These are phyloP conservation scores for Taphrina betulina DNA, from an alignment of 1,139 yeast species.

Conservation along the genomic window DNA sequence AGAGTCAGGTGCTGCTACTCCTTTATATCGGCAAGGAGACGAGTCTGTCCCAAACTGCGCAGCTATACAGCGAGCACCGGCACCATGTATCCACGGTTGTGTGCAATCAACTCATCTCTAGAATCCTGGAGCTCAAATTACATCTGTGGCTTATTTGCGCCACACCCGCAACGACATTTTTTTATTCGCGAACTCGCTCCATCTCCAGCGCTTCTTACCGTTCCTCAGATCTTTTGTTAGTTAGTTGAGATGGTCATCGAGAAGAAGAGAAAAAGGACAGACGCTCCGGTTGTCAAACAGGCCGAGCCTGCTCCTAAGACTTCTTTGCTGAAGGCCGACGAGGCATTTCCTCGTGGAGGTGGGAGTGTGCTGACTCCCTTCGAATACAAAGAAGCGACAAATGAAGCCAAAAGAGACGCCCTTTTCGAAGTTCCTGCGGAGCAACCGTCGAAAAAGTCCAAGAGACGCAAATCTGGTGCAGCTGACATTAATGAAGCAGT, in stretches of 20 bases:
- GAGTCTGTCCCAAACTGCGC: too few relatives aligned
- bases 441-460: conserved; percentile 9
- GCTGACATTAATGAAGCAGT: conserved; percentile 37
- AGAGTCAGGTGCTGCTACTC: too few relatives aligned
- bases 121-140: too few relatives aligned
- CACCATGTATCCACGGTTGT: too few relatives aligned
- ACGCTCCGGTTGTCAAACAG: neutral
- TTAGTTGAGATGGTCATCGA: conserved; percentile 21
- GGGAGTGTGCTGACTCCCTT: conserved; percentile 70
- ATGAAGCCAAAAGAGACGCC: conserved; percentile 87
- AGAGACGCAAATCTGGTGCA: conserved; percentile 23
- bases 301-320: neutral
- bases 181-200: too few relatives aligned
- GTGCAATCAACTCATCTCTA: too few relatives aligned
- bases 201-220: too few relatives aligned
- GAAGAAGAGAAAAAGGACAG: conserved; percentile 28
- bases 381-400: conserved; percentile 88
- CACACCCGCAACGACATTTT: too few relatives aligned
- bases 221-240: too few relatives aligned
- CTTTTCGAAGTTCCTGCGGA: conserved; percentile 56
- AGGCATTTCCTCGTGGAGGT: conserved; percentile 94
- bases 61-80: too few relatives aligned
- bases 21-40: too few relatives aligned
- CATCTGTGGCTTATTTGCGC: too few relatives aligned
- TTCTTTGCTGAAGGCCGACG: conserved; percentile 43